Evolutionary conservation across 345 rosid genomes (phyloP).

Genomic region (Schrenkiella parvula): DNA sequence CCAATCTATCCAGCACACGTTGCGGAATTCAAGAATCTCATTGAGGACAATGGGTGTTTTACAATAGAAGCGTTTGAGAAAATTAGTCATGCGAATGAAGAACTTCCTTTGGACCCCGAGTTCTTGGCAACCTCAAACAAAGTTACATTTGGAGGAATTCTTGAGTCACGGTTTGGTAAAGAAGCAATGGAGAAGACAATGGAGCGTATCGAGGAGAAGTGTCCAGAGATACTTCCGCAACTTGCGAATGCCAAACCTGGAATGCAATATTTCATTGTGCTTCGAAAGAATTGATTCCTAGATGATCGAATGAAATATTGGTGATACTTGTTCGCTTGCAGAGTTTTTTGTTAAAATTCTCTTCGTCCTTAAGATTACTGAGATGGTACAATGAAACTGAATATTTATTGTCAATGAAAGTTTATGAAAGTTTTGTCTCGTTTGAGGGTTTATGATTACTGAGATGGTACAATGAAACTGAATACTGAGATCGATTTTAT

Average conservation of each 20-base stretch:
- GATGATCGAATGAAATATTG: not conserved
- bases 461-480: no score
- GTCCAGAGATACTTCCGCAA: conserved; percentile 9
- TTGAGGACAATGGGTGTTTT: conserved; percentile 16
- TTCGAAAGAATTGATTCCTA: conserved; percentile 11
- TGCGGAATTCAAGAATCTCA: conserved; percentile 19
- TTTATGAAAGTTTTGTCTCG: no score
- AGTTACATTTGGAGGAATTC: conserved; percentile 26
- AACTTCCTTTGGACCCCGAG: conserved; percentile 15
- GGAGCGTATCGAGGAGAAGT: conserved; percentile 2
- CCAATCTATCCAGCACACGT: conserved; percentile 21
- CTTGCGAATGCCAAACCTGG: conserved; percentile 29
- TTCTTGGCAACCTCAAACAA: conserved; percentile 14
- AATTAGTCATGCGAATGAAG: conserved; percentile 14
- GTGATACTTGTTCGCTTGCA: not conserved
- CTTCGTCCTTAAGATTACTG: no score
- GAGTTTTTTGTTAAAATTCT: no score
- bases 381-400: no score
- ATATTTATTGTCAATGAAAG: no score
- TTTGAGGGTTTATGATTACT: no score
- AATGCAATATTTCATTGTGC: conserved; percentile 22
- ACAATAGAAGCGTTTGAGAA: conserved; percentile 15
- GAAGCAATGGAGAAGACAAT: conserved; percentile 30
- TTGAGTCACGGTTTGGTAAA: conserved; percentile 24
- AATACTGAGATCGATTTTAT: no score